These are phyloP conservation scores for Sclerospora graminicola DNA, from an alignment of 352 stramenopile species.

Conservation along the genomic window DNA sequence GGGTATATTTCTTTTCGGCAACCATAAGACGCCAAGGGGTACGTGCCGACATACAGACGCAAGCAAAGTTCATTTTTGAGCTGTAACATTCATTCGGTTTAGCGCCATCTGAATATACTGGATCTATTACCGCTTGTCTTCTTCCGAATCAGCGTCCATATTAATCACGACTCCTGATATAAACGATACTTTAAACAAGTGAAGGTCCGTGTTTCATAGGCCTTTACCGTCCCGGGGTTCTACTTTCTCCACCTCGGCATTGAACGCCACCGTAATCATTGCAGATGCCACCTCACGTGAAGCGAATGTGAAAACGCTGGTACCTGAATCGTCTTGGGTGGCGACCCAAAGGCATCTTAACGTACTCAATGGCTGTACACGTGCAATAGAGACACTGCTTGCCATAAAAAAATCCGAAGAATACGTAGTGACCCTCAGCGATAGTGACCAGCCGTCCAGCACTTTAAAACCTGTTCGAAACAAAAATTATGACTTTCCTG, in stretches of 20 bases:
- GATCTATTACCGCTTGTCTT: slow-evolving; percentile 72
- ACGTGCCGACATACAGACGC: slow-evolving; percentile 23
- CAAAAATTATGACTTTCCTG: too few species aligned
- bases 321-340: too few species aligned
- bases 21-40: slow-evolving; percentile 49
- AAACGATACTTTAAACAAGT: slow-evolving; percentile 81
- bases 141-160: slow-evolving; percentile 63
- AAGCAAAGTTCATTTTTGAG: slow-evolving; percentile 30
- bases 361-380: too few species aligned
- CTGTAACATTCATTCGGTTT: slow-evolving; percentile 22
- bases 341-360: too few species aligned
- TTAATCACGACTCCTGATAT: slow-evolving; percentile 66
- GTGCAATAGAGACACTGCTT: too few species aligned
- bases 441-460: too few species aligned
- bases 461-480: too few species aligned
- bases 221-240: slow-evolving; percentile 81
- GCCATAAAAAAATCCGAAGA: too few species aligned
- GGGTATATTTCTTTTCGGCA: slow-evolving; percentile 41
- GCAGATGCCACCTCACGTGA: slow-evolving; percentile 47
- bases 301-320: slow-evolving; percentile 69
- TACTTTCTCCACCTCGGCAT: slow-evolving; percentile 62
- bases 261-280: slow-evolving; percentile 53
- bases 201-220: slow-evolving; percentile 66
- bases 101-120: slow-evolving; percentile 66
- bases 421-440: too few species aligned